phyloP scores from a whole-genome alignment of 495 filamentous ascomycete species.

The Penicillium longicatenatum region DNA sequence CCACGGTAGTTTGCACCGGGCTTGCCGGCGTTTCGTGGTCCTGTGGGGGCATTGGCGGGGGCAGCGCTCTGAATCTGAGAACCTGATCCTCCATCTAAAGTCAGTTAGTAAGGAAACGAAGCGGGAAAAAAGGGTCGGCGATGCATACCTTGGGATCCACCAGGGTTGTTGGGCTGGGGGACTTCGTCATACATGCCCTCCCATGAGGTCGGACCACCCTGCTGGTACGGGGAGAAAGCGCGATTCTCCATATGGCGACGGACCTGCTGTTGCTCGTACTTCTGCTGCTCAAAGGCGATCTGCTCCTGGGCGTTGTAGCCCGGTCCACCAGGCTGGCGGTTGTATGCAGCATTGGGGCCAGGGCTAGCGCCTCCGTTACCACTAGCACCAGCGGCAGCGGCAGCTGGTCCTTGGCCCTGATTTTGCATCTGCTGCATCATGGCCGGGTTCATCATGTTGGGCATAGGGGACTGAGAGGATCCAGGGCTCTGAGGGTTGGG shows the following conservation, averaged over 20 bases:
- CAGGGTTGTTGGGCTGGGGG: constrained; percentile 74
- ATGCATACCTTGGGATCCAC: constrained; percentile 54
- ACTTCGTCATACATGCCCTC: constrained; percentile 99
- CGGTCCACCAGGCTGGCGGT: constrained; percentile 43
- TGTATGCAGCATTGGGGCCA: constrained; percentile 25
- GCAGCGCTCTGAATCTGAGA: constrained; percentile 69
- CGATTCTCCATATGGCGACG: constrained; percentile 48
- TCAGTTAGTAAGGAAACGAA: constrained; percentile 17
- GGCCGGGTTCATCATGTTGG: constrained; percentile 57
- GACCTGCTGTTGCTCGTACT: constrained; percentile 73
- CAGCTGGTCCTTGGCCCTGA: constrained; percentile 22
- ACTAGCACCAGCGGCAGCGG: neutral
- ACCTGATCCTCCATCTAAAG: constrained; percentile 34
- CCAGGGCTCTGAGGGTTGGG: constrained; percentile 49
- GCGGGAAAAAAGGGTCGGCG: constrained; percentile 27
- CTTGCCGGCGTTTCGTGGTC: constrained; percentile 92
- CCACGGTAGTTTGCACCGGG: constrained; percentile 95
- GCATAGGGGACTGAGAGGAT: constrained; percentile 38
- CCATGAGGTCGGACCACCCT: constrained; percentile 78
- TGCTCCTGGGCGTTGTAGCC: constrained; percentile 75
- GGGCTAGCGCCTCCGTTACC: constrained; percentile 1
- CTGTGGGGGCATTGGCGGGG: constrained; percentile 92
- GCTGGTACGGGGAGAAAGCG: constrained; percentile 51
- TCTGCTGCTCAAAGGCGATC: constrained; percentile 83
- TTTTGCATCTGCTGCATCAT: constrained; percentile 77